Percentiles rank a stretch among this genome's conserved stretches.
Conservation (phyloP, 129 eudicot species). For the Flaveria brownii region DNA sequence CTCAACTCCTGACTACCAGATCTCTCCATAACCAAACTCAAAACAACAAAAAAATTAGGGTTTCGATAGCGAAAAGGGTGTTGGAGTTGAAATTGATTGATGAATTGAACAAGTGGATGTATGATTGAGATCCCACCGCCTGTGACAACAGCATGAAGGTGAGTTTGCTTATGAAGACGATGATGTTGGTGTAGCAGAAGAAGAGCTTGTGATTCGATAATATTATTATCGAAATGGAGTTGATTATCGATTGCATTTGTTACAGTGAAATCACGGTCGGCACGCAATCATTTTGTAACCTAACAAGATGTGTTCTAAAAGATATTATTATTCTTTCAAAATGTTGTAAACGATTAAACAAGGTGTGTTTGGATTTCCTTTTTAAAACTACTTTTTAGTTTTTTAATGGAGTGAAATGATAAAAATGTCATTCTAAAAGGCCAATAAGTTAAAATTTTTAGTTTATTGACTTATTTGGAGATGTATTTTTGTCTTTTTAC, state of each 20-base stretch:
- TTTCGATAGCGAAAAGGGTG: constrained; percentile 18
- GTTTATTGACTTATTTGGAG: no score
- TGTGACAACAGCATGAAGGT: constrained; percentile 4
- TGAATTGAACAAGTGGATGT: not conserved
- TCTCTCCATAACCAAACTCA: constrained; percentile 32
- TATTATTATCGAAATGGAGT: not conserved
- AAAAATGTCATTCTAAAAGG: no score
- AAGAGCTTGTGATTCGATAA: not conserved
- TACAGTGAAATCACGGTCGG: constrained; percentile 2
- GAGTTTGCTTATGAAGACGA: constrained; percentile 30
- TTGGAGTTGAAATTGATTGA: constrained; percentile 7
- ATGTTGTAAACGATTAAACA: no score
- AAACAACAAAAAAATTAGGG: constrained; percentile 28
- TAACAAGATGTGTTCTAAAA: not conserved
- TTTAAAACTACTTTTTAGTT: no score
- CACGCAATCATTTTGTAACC: constrained; percentile 15
- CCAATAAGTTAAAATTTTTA: no score
- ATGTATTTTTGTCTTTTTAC: no score
- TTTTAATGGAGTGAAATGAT: no score
- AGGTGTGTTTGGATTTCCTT: no score
- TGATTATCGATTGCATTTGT: not conserved
- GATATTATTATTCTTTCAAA: no score
- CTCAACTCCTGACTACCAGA: constrained; percentile 21
- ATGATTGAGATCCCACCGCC: constrained; percentile 14
- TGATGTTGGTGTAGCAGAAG: constrained; percentile 11